A percentile compares a stretch with the other conserved stretches of the same genome.
phyloP scores from a whole-genome alignment of 2,329 filamentous ascomycete genomes.

The Nothophaeocryptopus gaeumannii region DNA sequence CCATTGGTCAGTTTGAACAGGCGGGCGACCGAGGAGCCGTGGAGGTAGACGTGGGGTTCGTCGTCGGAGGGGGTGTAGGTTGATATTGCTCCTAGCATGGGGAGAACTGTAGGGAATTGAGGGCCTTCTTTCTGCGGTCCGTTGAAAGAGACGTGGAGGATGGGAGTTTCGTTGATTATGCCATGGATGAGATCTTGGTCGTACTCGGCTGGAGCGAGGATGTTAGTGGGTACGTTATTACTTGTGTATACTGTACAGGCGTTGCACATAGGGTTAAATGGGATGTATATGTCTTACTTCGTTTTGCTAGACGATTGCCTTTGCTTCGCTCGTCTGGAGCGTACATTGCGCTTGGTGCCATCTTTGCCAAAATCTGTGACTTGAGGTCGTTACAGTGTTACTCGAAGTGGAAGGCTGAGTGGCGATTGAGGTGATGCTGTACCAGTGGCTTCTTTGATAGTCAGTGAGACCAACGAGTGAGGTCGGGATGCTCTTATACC shows the following conservation, averaged over 20 bases:
- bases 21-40: conserved; percentile 78
- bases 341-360: conserved; percentile 24
- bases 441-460: no score
- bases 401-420: background rate
- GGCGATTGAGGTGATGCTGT: background rate
- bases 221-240: background rate
- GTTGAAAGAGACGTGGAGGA: conserved; percentile 79
- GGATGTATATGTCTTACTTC: conserved; percentile 18
- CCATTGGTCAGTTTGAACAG: conserved; percentile 64
- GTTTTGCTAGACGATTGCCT: conserved; percentile 28
- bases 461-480: background rate
- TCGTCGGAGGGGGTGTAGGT: conserved; percentile 64
- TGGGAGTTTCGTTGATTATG: conserved; percentile 70
- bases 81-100: conserved; percentile 83
- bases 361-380: background rate
- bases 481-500: no score
- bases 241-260: background rate
- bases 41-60: conserved; percentile 69
- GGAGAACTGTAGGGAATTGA: conserved; percentile 69
- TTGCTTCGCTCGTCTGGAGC: conserved; percentile 31
- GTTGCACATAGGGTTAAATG: background rate
- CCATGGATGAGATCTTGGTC: conserved; percentile 68
- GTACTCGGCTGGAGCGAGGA: conserved; percentile 58
- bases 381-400: background rate
- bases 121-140: conserved; percentile 53